Evolutionary conservation across 2,329 filamentous ascomycete species (phyloP).

Genomic region (Cercospora zeina): DNA sequence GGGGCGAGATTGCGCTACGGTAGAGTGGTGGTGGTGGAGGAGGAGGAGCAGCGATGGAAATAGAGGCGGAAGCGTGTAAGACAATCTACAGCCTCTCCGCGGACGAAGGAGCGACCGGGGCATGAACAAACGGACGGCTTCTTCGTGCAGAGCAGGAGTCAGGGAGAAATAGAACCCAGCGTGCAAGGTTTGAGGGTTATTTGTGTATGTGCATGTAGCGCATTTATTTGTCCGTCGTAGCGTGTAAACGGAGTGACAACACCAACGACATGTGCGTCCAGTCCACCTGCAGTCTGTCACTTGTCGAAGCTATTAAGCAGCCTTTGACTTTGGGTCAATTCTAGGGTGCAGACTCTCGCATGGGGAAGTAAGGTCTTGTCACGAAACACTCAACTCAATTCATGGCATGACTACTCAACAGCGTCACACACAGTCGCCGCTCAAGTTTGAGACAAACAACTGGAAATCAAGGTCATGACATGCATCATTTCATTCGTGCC

Average conservation of each 20-base stretch:
- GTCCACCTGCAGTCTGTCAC: no score
- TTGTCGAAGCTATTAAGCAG: neutral
- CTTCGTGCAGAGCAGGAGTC: neutral
- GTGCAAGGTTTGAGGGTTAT: neutral
- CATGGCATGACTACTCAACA: neutral
- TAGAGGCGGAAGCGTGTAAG: constrained; percentile 3
- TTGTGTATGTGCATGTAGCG: neutral
- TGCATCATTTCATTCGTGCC: constrained; percentile 14
- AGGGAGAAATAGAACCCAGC: constrained; percentile 6
- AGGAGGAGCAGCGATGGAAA: constrained; percentile 3
- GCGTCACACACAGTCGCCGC: neutral
- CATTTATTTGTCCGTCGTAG: neutral
- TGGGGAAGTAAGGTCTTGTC: neutral
- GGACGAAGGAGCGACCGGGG: neutral
- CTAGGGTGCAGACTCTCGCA: neutral
- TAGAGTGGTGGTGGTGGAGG: constrained; percentile 32
- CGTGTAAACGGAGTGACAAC: neutral
- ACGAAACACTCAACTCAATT: neutral
- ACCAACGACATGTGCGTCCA: neutral
- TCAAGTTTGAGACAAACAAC: no score
- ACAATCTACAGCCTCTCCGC: constrained; percentile 1
- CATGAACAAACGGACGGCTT: constrained; percentile 5
- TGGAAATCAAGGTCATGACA: neutral
- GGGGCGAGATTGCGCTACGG: constrained; percentile 77
- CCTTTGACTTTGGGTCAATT: neutral